A percentile compares a stretch with the other conserved stretches of the same genome.
Conservation (phyloP, 148 eudicot species). For the Arbutus unedo region DNA sequence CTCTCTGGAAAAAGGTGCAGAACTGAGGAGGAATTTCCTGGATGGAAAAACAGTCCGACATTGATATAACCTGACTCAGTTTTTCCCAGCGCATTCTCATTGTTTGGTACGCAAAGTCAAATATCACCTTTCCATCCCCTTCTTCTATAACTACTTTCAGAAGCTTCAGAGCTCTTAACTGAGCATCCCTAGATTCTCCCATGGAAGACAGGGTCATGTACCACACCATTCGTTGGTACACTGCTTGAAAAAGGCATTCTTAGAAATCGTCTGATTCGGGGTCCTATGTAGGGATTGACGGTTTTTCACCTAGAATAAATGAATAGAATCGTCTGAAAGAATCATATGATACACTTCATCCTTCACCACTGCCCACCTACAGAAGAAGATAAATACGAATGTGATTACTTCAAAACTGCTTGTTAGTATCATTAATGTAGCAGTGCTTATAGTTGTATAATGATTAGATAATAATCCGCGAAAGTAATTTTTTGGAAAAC, state of each 20-base stretch:
- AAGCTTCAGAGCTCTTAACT: slow-evolving; percentile 59
- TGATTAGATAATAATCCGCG: slow-evolving; percentile 26
- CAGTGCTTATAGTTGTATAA: slow-evolving; percentile 40
- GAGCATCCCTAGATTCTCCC: slow-evolving; percentile 58
- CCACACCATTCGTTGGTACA: slow-evolving; percentile 40
- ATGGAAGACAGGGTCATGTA: slow-evolving; percentile 31
- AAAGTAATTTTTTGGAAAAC: not conserved
- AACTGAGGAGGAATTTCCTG: slow-evolving; percentile 47
- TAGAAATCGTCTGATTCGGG: too few relatives aligned
- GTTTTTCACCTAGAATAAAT: too few relatives aligned
- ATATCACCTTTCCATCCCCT: slow-evolving; percentile 43
- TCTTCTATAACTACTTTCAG: slow-evolving; percentile 46
- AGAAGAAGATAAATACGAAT: not conserved
- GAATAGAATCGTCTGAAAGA: too few relatives aligned
- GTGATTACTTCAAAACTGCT: not conserved
- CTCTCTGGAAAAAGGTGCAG: slow-evolving; percentile 46
- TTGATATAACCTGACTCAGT: slow-evolving; percentile 31
- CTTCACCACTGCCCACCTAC: slow-evolving; percentile 76
- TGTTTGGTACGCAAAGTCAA: slow-evolving; percentile 40
- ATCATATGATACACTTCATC: slow-evolving; percentile 22
- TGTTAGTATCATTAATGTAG: not conserved
- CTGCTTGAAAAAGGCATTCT: not conserved
- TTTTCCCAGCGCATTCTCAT: slow-evolving; percentile 56
- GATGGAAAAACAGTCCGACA: slow-evolving; percentile 49
- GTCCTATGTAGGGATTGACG: too few relatives aligned